Evolutionary conservation across 2,329 filamentous ascomycete genomes (phyloP).

Genomic region (Fusarium temperatum): DNA sequence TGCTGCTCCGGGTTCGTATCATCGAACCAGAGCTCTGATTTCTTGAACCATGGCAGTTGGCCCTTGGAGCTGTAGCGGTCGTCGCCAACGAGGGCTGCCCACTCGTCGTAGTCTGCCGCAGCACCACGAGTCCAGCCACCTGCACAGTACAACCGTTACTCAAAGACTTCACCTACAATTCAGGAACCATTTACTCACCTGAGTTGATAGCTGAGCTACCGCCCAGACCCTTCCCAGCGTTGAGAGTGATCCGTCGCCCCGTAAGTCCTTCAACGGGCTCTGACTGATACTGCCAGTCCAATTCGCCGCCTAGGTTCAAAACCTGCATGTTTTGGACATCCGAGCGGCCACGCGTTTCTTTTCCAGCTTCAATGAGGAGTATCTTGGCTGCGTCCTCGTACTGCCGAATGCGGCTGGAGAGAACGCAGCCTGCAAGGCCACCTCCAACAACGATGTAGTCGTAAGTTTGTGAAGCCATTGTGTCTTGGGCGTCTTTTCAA

Average conservation of each 20-base stretch:
- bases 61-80: conserved; percentile 56
- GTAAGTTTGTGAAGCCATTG: conserved; percentile 12
- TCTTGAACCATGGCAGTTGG: conserved; percentile 57
- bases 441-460: conserved; percentile 47
- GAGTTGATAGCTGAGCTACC: conserved; percentile 54
- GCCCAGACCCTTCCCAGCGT: conserved; percentile 52
- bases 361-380: conserved; percentile 51
- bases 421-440: conserved; percentile 46
- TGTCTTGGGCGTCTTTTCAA: accelerated
- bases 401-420: conserved; percentile 45
- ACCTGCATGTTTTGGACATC: conserved; percentile 34
- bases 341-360: conserved; percentile 33
- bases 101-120: conserved; percentile 55
- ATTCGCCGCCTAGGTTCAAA: conserved; percentile 43
- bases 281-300: conserved; percentile 50
- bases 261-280: conserved; percentile 42
- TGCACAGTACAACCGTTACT: not conserved
- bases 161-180: not conserved
- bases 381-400: conserved; percentile 41
- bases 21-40: conserved; percentile 47
- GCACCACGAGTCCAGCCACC: conserved; percentile 56
- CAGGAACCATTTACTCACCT: conserved; percentile 12
- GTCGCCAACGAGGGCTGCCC: conserved; percentile 49
- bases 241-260: conserved; percentile 38
- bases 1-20: conserved; percentile 47